A percentile compares a stretch with the other conserved stretches of the same genome.
These are phyloP conservation scores for Fraxinus cuspidata DNA, from an alignment of 257 asterid species.

Conservation along the genomic window DNA sequence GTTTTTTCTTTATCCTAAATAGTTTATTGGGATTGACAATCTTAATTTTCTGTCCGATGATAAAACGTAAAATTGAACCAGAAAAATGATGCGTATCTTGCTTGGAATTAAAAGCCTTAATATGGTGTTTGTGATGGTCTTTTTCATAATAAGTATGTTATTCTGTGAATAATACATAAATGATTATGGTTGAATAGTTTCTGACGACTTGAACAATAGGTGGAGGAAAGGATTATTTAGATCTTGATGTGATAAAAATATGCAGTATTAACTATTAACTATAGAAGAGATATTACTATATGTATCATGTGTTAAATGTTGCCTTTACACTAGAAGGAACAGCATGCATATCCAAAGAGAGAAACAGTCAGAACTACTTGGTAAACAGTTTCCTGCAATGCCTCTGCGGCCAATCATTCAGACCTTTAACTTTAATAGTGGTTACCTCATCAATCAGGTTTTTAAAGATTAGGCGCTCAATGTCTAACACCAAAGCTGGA, in stretches of 20 bases:
- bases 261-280: constrained; percentile 21
- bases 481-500: constrained; percentile 81
- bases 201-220: neutral
- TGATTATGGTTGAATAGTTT: neutral
- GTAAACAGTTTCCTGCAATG: constrained; percentile 50
- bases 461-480: constrained; percentile 82
- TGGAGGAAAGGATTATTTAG: neutral
- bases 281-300: constrained; percentile 34
- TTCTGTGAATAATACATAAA: neutral
- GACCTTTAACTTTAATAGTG: constrained; percentile 40
- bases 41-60: neutral
- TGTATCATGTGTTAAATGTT: constrained; percentile 27
- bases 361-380: constrained; percentile 33
- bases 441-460: constrained; percentile 78
- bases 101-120: neutral
- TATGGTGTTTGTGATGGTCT: neutral
- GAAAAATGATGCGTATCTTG: neutral
- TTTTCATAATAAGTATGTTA: neutral
- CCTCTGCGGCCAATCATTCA: constrained; percentile 38
- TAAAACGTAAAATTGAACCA: neutral
- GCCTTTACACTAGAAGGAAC: constrained; percentile 13
- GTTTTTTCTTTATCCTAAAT: neutral
- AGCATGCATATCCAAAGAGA: constrained; percentile 17
- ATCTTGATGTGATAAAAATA: neutral
- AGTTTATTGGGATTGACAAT: neutral